Conservation (phyloP, 2,329 filamentous ascomycete genomes). For the Fusarium newnesense region DNA sequence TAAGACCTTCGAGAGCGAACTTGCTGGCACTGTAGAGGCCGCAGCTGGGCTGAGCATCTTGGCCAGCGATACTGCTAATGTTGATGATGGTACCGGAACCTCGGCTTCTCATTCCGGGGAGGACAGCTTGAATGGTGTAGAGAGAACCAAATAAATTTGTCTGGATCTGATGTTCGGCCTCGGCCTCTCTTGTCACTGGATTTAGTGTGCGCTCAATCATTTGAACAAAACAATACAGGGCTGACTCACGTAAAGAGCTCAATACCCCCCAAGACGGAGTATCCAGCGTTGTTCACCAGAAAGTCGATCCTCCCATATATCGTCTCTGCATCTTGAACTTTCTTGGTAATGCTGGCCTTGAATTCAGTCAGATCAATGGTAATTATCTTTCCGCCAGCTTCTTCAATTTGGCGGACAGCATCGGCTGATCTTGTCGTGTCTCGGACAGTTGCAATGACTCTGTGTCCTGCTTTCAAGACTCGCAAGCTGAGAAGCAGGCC, state of each 20-base stretch:
- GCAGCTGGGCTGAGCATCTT: constrained; percentile 50
- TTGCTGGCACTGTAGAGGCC: constrained; percentile 60
- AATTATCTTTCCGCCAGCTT: constrained; percentile 42
- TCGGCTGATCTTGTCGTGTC: constrained; percentile 22
- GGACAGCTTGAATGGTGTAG: constrained; percentile 57
- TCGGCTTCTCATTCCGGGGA: constrained; percentile 58
- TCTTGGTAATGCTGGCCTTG: constrained; percentile 37
- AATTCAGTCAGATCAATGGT: constrained; percentile 45
- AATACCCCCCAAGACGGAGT: constrained; percentile 40
- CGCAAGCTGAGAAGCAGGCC: constrained; percentile 34
- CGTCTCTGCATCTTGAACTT: constrained; percentile 42
- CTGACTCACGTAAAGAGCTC: constrained; percentile 43
- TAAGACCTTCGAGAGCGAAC: constrained; percentile 54
- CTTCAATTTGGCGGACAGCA: constrained; percentile 32
- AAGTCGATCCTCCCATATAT: constrained; percentile 55
- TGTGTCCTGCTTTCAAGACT: constrained; percentile 33
- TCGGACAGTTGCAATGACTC: constrained; percentile 34
- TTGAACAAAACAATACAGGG: not conserved
- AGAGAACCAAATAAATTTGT: constrained; percentile 62
- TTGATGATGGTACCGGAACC: constrained; percentile 57
- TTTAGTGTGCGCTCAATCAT: not conserved
- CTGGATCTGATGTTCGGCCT: constrained; percentile 54
- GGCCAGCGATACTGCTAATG: constrained; percentile 57
- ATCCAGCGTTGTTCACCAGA: constrained; percentile 64
- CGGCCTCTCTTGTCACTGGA: constrained; percentile 44